A percentile compares a stretch with the other conserved stretches of the same genome.
phyloP scores from a whole-genome alignment of 73 alveolate species.

The Urostyla sp. region DNA sequence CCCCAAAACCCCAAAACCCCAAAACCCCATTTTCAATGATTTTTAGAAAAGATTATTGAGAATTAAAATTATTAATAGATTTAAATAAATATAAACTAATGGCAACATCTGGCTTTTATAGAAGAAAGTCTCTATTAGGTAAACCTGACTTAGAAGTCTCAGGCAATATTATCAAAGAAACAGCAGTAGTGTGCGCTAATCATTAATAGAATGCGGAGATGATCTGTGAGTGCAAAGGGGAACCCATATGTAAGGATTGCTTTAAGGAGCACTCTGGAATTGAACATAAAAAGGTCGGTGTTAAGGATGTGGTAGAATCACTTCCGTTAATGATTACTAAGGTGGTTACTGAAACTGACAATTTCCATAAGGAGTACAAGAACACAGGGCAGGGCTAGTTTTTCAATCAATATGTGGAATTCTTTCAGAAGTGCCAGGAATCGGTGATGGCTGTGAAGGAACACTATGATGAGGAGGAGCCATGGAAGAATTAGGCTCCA shows the following conservation, averaged over 20 bases:
- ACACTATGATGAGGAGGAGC: conserved; percentile 29
- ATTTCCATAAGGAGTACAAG: conserved; percentile 34
- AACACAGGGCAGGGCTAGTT: conserved; percentile 46
- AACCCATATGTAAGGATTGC: conserved; percentile 42
- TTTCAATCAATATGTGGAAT: conserved; percentile 28
- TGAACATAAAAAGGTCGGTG: conserved; percentile 40
- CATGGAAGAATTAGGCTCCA: conserved; percentile 25
- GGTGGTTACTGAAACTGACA: conserved; percentile 33
- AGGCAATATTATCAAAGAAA: too few relatives aligned
- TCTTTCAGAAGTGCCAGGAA: conserved; percentile 12
- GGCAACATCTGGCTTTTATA: too few relatives aligned
- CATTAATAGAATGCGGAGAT: too few relatives aligned
- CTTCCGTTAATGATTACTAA: conserved; percentile 1
- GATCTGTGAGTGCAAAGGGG: conserved; percentile 49
- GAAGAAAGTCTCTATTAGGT: too few relatives aligned
- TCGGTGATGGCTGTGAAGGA: background rate
- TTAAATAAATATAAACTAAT: too few relatives aligned
- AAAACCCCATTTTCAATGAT: too few relatives aligned
- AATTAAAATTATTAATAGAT: too few relatives aligned
- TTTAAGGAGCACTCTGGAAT: conserved; percentile 23
- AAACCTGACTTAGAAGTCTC: too few relatives aligned
- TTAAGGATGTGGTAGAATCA: conserved; percentile 10
- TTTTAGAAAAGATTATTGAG: too few relatives aligned
- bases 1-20: too few relatives aligned
- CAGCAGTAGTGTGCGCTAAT: too few relatives aligned